Evolutionary conservation across 139 green algal species (phyloP).

Genomic region (Auxenochlorella pyrenoidosa): DNA sequence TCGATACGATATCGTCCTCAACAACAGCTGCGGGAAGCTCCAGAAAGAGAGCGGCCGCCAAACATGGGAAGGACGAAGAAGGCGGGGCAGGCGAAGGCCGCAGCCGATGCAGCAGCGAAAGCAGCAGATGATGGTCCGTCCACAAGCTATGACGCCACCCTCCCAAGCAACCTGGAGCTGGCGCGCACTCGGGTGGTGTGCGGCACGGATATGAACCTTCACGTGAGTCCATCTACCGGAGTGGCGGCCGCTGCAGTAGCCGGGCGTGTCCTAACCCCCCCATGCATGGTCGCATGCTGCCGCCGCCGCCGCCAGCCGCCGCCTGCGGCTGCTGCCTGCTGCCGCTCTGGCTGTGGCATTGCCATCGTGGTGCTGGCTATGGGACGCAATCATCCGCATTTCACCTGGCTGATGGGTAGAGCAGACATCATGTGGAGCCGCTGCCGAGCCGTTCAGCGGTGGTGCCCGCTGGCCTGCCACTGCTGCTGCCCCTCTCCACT

Average conservation of each 20-base stretch:
- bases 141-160: background rate
- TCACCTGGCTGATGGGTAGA: too few relatives aligned
- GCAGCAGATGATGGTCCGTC: conserved; percentile 11
- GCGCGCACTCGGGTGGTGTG: conserved; percentile 76
- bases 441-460: background rate
- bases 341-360: background rate
- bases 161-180: conserved; percentile 68
- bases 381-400: background rate
- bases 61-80: background rate
- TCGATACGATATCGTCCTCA: too few relatives aligned
- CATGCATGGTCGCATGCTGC: conserved; percentile 3
- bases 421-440: too few relatives aligned
- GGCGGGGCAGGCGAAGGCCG: conserved; percentile 47
- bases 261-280: background rate
- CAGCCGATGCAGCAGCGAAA: background rate
- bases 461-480: background rate
- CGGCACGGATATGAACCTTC: conserved; percentile 73
- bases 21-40: background rate
- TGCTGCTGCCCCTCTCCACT: background rate
- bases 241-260: background rate
- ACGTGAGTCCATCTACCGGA: conserved; percentile 64
- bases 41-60: background rate
- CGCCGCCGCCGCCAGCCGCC: conserved; percentile 5
- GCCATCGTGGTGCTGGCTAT: background rate
- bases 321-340: background rate